Conservation (phyloP, 495 filamentous ascomycete species). For the Aspergillus taichungensis region DNA sequence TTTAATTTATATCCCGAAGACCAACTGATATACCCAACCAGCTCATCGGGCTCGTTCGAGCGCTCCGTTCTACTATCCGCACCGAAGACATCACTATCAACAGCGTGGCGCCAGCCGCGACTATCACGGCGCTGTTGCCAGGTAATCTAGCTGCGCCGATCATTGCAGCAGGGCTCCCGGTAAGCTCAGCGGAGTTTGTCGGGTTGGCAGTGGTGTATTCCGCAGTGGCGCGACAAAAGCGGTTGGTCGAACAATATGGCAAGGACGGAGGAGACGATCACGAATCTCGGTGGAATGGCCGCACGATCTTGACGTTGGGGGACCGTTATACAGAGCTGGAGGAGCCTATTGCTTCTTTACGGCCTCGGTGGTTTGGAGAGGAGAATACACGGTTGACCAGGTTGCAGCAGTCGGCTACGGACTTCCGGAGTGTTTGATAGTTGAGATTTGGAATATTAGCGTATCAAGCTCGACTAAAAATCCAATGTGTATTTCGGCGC, state of each 20-base stretch:
- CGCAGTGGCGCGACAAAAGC: slow-evolving; percentile 14
- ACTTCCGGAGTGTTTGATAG: slow-evolving; percentile 1
- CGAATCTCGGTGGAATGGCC: slow-evolving; percentile 21
- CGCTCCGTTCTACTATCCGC: slow-evolving; percentile 14
- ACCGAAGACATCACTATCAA: slow-evolving; percentile 23
- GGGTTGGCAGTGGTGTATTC: slow-evolving; percentile 23
- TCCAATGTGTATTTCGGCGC: no score
- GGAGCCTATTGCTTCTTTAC: slow-evolving; percentile 15
- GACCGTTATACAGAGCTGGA: slow-evolving; percentile 26
- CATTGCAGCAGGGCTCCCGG: slow-evolving; percentile 13
- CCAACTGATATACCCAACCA: neutral
- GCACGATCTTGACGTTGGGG: slow-evolving; percentile 22
- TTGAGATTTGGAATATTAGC: no score
- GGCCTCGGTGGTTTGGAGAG: slow-evolving; percentile 17
- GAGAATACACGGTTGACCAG: slow-evolving; percentile 11
- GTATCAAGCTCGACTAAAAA: no score
- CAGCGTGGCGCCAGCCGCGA: slow-evolving; percentile 21
- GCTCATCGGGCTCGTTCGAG: slow-evolving; percentile 13
- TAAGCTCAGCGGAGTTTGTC: slow-evolving; percentile 17
- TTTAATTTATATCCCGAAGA: no score
- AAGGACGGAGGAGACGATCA: neutral
- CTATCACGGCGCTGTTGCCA: slow-evolving; percentile 17
- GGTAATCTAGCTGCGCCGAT: slow-evolving; percentile 12
- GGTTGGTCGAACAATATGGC: slow-evolving; percentile 12
- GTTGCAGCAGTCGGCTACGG: slow-evolving; percentile 16